phyloP scores from a whole-genome alignment of 2,329 filamentous ascomycete species.

The Drechslerella dactyloides region DNA sequence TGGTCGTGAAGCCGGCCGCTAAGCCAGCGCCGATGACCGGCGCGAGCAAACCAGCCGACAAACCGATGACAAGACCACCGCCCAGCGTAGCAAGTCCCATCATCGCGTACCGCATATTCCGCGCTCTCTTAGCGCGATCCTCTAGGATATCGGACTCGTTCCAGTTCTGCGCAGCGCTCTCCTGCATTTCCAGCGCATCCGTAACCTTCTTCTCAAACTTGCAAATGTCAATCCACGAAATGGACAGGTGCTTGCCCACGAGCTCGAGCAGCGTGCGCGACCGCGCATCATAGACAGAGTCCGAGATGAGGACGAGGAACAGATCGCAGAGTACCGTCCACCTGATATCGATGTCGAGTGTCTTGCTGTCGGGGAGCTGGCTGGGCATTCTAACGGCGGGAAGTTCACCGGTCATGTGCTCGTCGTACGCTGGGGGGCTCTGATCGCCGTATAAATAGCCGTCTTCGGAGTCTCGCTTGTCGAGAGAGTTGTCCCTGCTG shows the following conservation, averaged over 20 bases:
- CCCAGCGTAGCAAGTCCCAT: constrained; percentile 87
- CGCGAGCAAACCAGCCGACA: constrained; percentile 78
- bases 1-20: constrained; percentile 91
- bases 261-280: constrained; percentile 83
- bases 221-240: constrained; percentile 91
- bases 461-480: constrained; percentile 50
- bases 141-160: constrained; percentile 96
- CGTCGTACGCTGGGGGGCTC: constrained; percentile 62
- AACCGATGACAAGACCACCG: constrained; percentile 80
- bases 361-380: constrained; percentile 78
- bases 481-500: constrained; percentile 35
- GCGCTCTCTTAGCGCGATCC: constrained; percentile 76
- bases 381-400: constrained; percentile 82
- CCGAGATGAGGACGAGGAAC: constrained; percentile 94
- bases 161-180: constrained; percentile 90
- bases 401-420: constrained; percentile 64
- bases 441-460: constrained; percentile 19
- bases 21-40: constrained; percentile 82
- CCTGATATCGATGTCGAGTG: constrained; percentile 91
- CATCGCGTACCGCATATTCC: constrained; percentile 85
- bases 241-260: constrained; percentile 78
- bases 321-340: constrained; percentile 98
- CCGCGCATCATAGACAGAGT: constrained; percentile 88
- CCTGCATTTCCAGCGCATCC: constrained; percentile 95
- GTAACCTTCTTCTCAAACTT: constrained; percentile 97